These are phyloP conservation scores for Lasiodiplodia theobromae DNA, from an alignment of 2,329 filamentous ascomycete genomes.

Conservation along the genomic window DNA sequence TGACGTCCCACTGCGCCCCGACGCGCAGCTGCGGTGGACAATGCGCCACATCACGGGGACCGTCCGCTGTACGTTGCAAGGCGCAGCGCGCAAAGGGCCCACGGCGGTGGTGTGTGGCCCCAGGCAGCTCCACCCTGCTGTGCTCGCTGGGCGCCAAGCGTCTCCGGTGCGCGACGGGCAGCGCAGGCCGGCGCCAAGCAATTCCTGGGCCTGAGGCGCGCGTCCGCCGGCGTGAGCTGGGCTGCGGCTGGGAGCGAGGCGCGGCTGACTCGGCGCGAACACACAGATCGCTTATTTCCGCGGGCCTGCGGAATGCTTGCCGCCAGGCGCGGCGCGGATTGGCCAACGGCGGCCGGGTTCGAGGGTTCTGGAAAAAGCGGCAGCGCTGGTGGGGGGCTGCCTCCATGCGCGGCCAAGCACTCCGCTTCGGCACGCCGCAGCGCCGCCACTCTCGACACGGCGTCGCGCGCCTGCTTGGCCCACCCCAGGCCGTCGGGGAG, in stretches of 20 bases:
- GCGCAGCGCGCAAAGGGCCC: slow-evolving; percentile 19
- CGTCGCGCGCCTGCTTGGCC: slow-evolving; percentile 9
- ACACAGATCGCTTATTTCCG: slow-evolving; percentile 28
- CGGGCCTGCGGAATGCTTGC: slow-evolving; percentile 13
- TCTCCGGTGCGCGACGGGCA: slow-evolving; percentile 6
- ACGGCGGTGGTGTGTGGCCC: slow-evolving; percentile 5
- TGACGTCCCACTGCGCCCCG: slow-evolving; percentile 27
- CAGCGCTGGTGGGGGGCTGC: slow-evolving; percentile 15
- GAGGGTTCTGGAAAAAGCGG: slow-evolving; percentile 27
- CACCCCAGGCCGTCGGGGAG: slow-evolving; percentile 25
- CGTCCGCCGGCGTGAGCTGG: slow-evolving; percentile 16
- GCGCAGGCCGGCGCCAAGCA: slow-evolving; percentile 6
- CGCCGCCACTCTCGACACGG: slow-evolving; percentile 11
- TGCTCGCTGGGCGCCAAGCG: slow-evolving; percentile 22
- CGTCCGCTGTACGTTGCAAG: slow-evolving; percentile 18
- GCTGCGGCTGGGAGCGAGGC: slow-evolving; percentile 9
- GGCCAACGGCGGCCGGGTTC: slow-evolving; percentile 14
- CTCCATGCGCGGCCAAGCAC: slow-evolving; percentile 23
- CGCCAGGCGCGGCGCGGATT: not conserved
- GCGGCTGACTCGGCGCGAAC: slow-evolving; percentile 21
- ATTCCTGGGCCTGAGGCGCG: slow-evolving; percentile 9
- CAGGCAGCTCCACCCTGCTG: slow-evolving; percentile 24
- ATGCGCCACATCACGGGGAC: slow-evolving; percentile 28
- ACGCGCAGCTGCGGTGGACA: slow-evolving; percentile 24
- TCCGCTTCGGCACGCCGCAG: slow-evolving; percentile 22